Evolutionary conservation across 179 eudicot species (phyloP).

Genomic region (Patellifolia procumbens): DNA sequence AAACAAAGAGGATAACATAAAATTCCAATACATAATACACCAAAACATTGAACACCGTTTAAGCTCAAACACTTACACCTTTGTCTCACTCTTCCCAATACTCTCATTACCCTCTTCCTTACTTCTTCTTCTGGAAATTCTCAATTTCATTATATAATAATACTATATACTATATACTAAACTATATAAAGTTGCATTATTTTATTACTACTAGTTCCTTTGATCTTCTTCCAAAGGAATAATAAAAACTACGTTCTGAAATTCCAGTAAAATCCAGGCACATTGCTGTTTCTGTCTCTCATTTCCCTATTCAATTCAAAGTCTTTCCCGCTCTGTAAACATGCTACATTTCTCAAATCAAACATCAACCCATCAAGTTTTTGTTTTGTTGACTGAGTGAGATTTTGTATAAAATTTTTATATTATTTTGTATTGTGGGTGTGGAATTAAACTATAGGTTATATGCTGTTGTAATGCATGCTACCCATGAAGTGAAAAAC

Average conservation of each 20-base stretch:
- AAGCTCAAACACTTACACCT: conserved; percentile 21
- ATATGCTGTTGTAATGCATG: conserved; percentile 27
- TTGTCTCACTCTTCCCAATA: conserved; percentile 29
- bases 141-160: neutral
- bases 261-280: conserved; percentile 26
- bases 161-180: too few relatives aligned
- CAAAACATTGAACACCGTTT: conserved; percentile 26
- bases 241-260: neutral
- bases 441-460: neutral
- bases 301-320: conserved; percentile 17
- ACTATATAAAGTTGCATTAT: neutral
- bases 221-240: conserved; percentile 21
- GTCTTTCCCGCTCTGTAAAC: conserved; percentile 26
- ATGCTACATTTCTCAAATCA: conserved; percentile 6
- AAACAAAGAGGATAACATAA: neutral
- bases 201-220: neutral
- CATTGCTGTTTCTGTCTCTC: conserved; percentile 19
- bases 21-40: conserved; percentile 10
- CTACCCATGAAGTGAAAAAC: conserved; percentile 31
- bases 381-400: conserved; percentile 24
- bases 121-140: conserved; percentile 2
- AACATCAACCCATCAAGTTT: neutral
- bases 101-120: neutral
- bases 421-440: neutral
- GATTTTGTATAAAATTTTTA: neutral